These are phyloP conservation scores for Yamadazyma nakazawae DNA, from an alignment of 805 yeast species.

Conservation along the genomic window DNA sequence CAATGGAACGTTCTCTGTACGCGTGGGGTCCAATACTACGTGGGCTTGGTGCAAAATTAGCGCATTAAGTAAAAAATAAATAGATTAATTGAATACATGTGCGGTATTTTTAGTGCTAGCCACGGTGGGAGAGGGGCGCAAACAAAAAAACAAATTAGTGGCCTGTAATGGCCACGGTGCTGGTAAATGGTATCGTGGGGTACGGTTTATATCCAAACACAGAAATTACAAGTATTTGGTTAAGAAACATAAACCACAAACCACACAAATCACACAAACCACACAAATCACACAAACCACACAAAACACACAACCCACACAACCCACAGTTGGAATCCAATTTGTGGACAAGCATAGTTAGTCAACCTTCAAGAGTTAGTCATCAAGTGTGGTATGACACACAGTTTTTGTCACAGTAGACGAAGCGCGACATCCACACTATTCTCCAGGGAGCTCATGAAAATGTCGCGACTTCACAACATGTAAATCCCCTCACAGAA, in stretches of 20 bases:
- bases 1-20: neutral
- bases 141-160: neutral
- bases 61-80: neutral
- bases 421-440: neutral
- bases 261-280: too few relatives aligned
- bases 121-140: neutral
- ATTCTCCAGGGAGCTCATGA: neutral
- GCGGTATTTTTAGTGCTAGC: neutral
- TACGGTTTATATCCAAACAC: too few relatives aligned
- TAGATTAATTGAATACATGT: neutral
- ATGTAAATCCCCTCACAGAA: slow-evolving; percentile 2
- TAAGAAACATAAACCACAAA: too few relatives aligned
- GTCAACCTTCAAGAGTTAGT: neutral
- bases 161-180: neutral
- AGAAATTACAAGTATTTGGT: too few relatives aligned
- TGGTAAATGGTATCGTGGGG: too few relatives aligned
- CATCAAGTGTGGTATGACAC: neutral
- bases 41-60: neutral
- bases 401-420: neutral
- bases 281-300: too few relatives aligned
- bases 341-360: neutral
- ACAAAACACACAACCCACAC: neutral
- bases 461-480: slow-evolving; percentile 1
- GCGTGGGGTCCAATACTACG: neutral
- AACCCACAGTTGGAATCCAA: neutral